These are phyloP conservation scores for Phytophthora lateralis DNA, from an alignment of 352 stramenopile genomes.

Conservation along the genomic window DNA sequence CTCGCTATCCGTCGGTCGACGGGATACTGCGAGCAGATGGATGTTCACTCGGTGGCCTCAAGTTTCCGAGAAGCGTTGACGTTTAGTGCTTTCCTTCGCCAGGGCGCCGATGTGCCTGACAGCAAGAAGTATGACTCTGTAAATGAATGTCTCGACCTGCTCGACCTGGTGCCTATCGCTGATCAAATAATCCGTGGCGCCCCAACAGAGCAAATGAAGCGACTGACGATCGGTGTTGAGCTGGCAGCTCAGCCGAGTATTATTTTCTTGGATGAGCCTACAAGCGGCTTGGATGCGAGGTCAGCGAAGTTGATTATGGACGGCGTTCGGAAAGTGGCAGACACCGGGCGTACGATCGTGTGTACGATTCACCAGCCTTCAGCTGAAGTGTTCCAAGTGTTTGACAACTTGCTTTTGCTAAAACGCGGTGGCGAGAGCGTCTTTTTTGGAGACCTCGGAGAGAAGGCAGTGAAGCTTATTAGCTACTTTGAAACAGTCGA, in stretches of 20 bases:
- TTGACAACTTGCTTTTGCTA: conserved; percentile 78
- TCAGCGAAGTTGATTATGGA: conserved; percentile 88
- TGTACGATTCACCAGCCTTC: conserved; percentile 69
- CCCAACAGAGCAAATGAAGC: conserved; percentile 61
- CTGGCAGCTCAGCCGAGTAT: conserved; percentile 88
- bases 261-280: conserved; percentile 91
- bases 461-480: conserved; percentile 37
- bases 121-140: conserved; percentile 41
- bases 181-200: conserved; percentile 50
- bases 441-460: conserved; percentile 58
- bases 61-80: conserved; percentile 61
- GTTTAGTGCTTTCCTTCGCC: conserved; percentile 85
- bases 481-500: conserved; percentile 25
- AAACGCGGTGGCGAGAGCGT: conserved; percentile 49
- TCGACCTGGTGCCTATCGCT: conserved; percentile 42
- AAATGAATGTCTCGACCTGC: conserved; percentile 47
- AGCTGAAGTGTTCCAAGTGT: conserved; percentile 76
- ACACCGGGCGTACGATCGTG: conserved; percentile 47
- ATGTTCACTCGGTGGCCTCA: conserved; percentile 11
- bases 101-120: conserved; percentile 33
- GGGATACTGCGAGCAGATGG: conserved; percentile 19
- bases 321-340: conserved; percentile 87
- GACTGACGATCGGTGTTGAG: conserved; percentile 62
- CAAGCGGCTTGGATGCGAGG: conserved; percentile 86
- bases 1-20: conserved; percentile 44